These are phyloP conservation scores for Aspergillus caelatus DNA, from an alignment of 2,329 filamentous ascomycete genomes.

Conservation along the genomic window DNA sequence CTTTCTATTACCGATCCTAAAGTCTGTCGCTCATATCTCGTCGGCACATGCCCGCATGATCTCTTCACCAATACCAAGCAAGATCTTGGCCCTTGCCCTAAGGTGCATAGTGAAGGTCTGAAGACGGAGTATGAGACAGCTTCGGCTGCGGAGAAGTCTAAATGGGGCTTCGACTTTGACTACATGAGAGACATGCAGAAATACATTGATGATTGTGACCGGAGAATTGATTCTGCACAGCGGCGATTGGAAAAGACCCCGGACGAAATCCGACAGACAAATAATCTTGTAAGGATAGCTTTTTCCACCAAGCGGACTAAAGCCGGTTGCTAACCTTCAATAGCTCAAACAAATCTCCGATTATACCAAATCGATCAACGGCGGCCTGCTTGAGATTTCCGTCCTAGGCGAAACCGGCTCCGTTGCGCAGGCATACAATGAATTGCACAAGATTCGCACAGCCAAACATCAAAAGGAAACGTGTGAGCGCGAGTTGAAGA, in stretches of 20 bases:
- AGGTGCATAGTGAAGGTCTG: slow-evolving; percentile 83
- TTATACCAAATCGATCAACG: slow-evolving; percentile 74
- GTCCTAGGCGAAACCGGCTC: slow-evolving; percentile 80
- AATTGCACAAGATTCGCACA: slow-evolving; percentile 82
- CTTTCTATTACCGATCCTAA: slow-evolving; percentile 88
- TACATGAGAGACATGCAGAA: slow-evolving; percentile 95
- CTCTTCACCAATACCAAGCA: slow-evolving; percentile 99
- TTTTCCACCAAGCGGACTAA: background rate
- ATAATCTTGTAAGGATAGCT: slow-evolving; percentile 63
- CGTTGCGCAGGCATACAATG: slow-evolving; percentile 80
- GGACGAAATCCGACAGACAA: slow-evolving; percentile 95
- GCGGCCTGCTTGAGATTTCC: slow-evolving; percentile 81
- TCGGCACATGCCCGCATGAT: slow-evolving; percentile 93
- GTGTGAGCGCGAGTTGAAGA: slow-evolving; percentile 84
- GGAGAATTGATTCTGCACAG: slow-evolving; percentile 88
- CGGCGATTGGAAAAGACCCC: slow-evolving; percentile 92
- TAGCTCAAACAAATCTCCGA: slow-evolving; percentile 83
- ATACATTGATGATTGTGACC: slow-evolving; percentile 96
- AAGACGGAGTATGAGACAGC: slow-evolving; percentile 86
- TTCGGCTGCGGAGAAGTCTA: slow-evolving; percentile 69
- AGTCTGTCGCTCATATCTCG: slow-evolving; percentile 92
- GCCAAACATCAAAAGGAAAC: slow-evolving; percentile 81
- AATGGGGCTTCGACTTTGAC: slow-evolving; percentile 92
- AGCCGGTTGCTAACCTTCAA: background rate
- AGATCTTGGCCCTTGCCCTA: slow-evolving; percentile 86